phyloP scores from a whole-genome alignment of 2,329 filamentous ascomycete genomes.

The Meredithiella fracta region DNA sequence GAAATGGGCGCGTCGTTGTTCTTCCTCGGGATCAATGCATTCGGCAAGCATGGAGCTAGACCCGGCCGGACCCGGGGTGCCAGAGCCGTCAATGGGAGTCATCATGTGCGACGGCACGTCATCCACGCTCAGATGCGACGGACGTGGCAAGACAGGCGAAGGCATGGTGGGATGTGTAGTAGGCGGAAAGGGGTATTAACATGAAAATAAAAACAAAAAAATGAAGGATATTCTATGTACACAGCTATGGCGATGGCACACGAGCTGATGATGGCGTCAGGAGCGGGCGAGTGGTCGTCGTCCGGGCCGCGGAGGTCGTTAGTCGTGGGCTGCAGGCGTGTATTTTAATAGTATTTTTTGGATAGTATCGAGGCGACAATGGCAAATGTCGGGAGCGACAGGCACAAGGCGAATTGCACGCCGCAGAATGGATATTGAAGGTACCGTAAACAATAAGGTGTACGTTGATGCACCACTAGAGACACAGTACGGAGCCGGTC shows the following conservation, averaged over 20 bases:
- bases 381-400: too few relatives aligned
- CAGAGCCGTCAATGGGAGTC: constrained; percentile 33
- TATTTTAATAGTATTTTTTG: background rate
- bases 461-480: too few relatives aligned
- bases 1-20: constrained; percentile 58
- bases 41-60: constrained; percentile 7
- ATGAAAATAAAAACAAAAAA: constrained; percentile 3
- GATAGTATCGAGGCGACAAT: background rate
- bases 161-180: constrained; percentile 1
- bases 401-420: too few relatives aligned
- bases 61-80: constrained; percentile 10
- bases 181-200: background rate
- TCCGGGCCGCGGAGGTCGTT: background rate
- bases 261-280: background rate
- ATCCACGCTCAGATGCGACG: constrained; percentile 24
- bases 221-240: background rate
- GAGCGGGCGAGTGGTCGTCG: background rate
- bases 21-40: constrained; percentile 33
- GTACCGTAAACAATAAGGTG: too few relatives aligned
- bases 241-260: background rate
- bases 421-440: too few relatives aligned
- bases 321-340: background rate
- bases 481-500: too few relatives aligned
- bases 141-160: constrained; percentile 6
- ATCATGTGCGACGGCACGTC: constrained; percentile 38